Evolutionary conservation across 352 stramenopile species (phyloP).

Genomic region (Aphanomyces cochlioides): DNA sequence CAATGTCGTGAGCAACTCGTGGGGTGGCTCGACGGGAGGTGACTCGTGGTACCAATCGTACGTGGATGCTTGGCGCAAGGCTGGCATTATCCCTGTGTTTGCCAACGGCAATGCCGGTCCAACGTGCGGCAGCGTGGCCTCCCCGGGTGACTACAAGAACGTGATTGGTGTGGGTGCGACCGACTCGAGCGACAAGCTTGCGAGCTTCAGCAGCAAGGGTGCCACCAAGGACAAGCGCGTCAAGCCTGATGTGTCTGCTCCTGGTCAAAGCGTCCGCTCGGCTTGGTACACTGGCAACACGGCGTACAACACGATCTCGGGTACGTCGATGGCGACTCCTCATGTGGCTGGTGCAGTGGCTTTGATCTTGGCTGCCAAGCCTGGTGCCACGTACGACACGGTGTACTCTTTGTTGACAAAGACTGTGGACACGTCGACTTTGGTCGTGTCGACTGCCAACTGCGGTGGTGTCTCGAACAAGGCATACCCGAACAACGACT

Average conservation of each 20-base stretch:
- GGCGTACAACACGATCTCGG: conserved; percentile 34
- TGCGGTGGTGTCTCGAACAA: not conserved
- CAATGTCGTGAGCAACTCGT: conserved; percentile 29
- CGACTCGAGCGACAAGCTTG: conserved; percentile 29
- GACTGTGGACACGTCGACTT: conserved; percentile 3
- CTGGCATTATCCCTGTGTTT: conserved; percentile 40
- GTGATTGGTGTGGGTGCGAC: conserved; percentile 38
- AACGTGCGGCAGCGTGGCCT: conserved; percentile 33
- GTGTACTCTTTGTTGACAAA: conserved; percentile 7
- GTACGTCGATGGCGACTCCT: conserved; percentile 37
- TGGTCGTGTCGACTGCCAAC: not conserved
- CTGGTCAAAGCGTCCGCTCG: conserved; percentile 31
- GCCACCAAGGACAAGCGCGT: conserved; percentile 31
- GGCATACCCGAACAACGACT: not conserved
- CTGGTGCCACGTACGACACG: conserved; percentile 30
- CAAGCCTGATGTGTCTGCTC: conserved; percentile 38
- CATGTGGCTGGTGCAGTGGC: conserved; percentile 36
- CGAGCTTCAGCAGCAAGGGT: conserved; percentile 35
- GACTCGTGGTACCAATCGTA: conserved; percentile 32
- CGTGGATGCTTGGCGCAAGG: conserved; percentile 36
- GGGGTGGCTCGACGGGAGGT: conserved; percentile 31
- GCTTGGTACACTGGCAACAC: conserved; percentile 29
- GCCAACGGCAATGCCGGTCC: conserved; percentile 37
- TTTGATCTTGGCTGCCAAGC: conserved; percentile 34
- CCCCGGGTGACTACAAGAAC: conserved; percentile 36